phyloP scores from a whole-genome alignment of 2,329 filamentous ascomycete species.

The Cladophialophora bantiana region DNA sequence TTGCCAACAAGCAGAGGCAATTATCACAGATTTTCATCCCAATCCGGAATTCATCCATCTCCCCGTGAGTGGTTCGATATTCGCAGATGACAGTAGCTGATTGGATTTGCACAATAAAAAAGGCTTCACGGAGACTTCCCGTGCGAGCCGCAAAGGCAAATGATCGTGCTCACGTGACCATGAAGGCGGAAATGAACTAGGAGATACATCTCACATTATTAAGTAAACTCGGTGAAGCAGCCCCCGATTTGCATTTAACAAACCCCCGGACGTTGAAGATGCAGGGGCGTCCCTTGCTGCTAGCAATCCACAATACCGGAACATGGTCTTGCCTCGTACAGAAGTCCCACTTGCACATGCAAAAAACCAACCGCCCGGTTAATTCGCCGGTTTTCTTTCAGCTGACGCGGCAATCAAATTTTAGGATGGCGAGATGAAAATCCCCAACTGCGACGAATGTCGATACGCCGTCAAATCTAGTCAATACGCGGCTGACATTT shows the following conservation, averaged over 20 bases:
- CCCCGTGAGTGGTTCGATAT: neutral
- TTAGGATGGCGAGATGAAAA: neutral
- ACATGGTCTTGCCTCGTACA: neutral
- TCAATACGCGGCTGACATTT: neutral
- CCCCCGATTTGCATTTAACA: conserved; percentile 2
- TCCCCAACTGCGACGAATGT: neutral
- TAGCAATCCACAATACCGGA: neutral
- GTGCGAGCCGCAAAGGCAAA: neutral
- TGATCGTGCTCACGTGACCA: neutral
- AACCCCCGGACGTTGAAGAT: neutral
- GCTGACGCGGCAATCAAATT: neutral
- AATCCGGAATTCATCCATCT: neutral
- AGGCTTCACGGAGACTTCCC: neutral
- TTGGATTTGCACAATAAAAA: neutral
- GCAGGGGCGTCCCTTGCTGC: neutral
- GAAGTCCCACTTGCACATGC: conserved; percentile 3
- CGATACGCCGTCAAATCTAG: neutral
- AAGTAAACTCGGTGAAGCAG: neutral
- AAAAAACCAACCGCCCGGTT: neutral
- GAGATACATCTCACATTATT: too few relatives aligned
- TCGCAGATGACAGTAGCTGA: neutral
- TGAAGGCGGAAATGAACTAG: neutral
- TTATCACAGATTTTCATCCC: neutral
- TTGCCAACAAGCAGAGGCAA: neutral
- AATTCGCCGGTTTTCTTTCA: neutral